Evolutionary conservation across 768 basidiomycete genomes (phyloP), one percentile per base, ranked within the genome.

Genomic region (Leccinum broughii): DNA sequence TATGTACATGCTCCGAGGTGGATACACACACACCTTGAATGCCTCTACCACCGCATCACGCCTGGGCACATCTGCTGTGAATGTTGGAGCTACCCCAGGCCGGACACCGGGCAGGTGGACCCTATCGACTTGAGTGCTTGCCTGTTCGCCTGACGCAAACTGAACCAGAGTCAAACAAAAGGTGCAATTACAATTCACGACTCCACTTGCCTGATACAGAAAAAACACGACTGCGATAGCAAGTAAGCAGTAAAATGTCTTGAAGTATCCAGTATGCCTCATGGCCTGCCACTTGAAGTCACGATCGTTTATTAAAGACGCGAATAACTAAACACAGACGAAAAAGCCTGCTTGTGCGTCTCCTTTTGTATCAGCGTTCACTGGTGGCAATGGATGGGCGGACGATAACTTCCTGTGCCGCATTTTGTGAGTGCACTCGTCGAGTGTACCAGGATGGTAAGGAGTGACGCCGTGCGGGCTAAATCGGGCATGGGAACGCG

Each of bases 11-110:
- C 17, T 26, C n/a, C 28, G 49, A 60, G 10, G 39, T 54, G 37
- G 3, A 39, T 1, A 70, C 82, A 64, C 63, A 70, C 82, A 64
- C 63, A 93, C 92, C 78, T 83, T 85, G 80, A 95, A 93, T 0
- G 95, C 92, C 6, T 81, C 79, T 14, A 89, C 84, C 10, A 96
- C 78, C 0, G 90, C 92, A 51, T 87, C 82, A 37, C 86, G 82
- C 71, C 85, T 89, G 24, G 72, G 66, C 7, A 77, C 68, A 69
- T 95, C 94, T 0, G 87, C 84, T 17, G 70, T 55, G 57, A 85
- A 78, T 8, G 51, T 64, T 28, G 69, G 67, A 13, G 54, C 44
- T 6, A 58, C 28, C 3, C 60, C 59, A 14, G 62, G 61, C 32
- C 62, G 70, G 48, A 74, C 51, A 2, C 74, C 72, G 6, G 55